These are phyloP conservation scores for Arachis monticola DNA, from an alignment of 331 rosid genomes.

Conservation along the genomic window DNA sequence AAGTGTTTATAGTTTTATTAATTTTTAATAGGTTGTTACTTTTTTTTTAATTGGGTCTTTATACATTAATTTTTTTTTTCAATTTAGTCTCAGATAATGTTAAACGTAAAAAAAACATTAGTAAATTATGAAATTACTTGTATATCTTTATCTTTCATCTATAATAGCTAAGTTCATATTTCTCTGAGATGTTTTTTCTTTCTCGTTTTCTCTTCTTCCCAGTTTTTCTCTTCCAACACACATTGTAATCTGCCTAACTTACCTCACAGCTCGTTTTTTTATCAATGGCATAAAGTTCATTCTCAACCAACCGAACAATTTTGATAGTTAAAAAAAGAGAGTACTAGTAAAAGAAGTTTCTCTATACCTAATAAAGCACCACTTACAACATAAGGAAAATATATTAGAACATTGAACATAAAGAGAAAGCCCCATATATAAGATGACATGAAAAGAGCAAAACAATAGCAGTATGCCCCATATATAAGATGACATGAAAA, in stretches of 20 bases:
- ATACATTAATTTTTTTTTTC: no score
- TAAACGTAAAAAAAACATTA: no score
- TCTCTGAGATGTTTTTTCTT: no score
- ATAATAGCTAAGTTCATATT: no score
- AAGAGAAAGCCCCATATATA: slow-evolving; percentile 13
- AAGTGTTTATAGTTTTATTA: no score
- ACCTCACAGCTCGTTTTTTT: slow-evolving; percentile 66
- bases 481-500: no score
- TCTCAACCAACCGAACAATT: slow-evolving; percentile 60
- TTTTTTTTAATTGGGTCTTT: no score
- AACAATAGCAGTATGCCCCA: not conserved
- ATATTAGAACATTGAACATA: slow-evolving; percentile 12
- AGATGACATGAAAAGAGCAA: slow-evolving; percentile 1
- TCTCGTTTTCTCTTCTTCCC: no score
- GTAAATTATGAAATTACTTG: no score
- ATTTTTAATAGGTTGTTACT: no score
- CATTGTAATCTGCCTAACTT: slow-evolving; percentile 81
- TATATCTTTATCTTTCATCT: no score
- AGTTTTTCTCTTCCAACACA: slow-evolving; percentile 55
- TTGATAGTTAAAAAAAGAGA: slow-evolving; percentile 34
- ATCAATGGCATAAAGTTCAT: slow-evolving; percentile 76
- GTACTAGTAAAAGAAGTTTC: slow-evolving; percentile 39
- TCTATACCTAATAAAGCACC: slow-evolving; percentile 34
- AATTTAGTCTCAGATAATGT: no score
- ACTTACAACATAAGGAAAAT: slow-evolving; percentile 48